A percentile compares a stretch with the other conserved stretches of the same genome.
Conservation (phyloP, 495 filamentous ascomycete species). For the Aspergillus mulundensis region DNA sequence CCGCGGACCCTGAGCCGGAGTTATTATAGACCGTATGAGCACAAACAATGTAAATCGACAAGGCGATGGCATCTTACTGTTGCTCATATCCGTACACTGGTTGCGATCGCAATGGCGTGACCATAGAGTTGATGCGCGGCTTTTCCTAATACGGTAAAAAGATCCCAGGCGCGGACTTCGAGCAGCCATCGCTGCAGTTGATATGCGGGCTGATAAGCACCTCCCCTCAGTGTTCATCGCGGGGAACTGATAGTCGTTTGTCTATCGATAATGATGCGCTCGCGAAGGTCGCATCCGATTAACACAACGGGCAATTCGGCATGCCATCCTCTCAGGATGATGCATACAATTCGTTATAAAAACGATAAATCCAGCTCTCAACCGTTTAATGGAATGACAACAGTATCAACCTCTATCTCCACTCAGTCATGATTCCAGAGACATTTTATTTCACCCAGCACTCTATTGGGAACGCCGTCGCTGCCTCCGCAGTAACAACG, state of each 20-base stretch:
- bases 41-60: slow-evolving; percentile 4
- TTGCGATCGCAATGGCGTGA: neutral
- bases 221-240: neutral
- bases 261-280: neutral
- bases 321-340: neutral
- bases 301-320: slow-evolving; percentile 25
- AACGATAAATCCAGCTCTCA: neutral
- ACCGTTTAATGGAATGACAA: neutral
- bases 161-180: slow-evolving; percentile 3
- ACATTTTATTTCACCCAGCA: slow-evolving; percentile 6
- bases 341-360: neutral
- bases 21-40: neutral
- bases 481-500: slow-evolving; percentile 22
- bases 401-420: neutral
- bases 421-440: slow-evolving; percentile 9
- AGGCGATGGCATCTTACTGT: neutral
- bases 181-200: neutral
- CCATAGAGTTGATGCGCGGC: slow-evolving; percentile 2
- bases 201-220: slow-evolving; percentile 3
- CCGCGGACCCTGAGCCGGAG: neutral
- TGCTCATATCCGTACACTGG: neutral
- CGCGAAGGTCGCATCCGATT: slow-evolving; percentile 28
- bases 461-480: slow-evolving; percentile 19
- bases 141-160: slow-evolving; percentile 18
- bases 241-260: neutral